These are phyloP conservation scores for Udeniomyces megalosporus DNA, from an alignment of 768 basidiomycete genomes.

Conservation along the genomic window DNA sequence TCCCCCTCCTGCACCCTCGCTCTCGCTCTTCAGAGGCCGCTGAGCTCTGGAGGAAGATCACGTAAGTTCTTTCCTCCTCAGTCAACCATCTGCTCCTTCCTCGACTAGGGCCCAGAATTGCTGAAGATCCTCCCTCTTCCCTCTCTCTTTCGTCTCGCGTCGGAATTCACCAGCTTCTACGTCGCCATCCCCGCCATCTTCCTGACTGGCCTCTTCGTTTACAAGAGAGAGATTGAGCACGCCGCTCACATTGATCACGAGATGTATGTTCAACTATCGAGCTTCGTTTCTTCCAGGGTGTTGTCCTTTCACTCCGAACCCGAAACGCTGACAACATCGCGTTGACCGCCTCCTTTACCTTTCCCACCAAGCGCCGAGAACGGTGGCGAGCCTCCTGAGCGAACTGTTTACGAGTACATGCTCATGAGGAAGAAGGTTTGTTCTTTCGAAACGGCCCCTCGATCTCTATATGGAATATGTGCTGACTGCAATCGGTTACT, in stretches of 20 bases:
- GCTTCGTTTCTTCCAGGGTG: too few species aligned
- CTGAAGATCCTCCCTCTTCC: not conserved
- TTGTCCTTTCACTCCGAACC: too few species aligned
- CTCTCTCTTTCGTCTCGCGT: not conserved
- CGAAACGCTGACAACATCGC: too few species aligned
- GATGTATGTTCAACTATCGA: conserved; percentile 2
- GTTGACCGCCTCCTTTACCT: not conserved
- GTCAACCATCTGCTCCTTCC: too few species aligned
- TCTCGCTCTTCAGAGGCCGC: conserved; percentile 6
- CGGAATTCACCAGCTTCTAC: not conserved
- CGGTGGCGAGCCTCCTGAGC: conserved; percentile 9
- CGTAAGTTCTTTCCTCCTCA: conserved; percentile 2
- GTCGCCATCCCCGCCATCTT: conserved; percentile 7
- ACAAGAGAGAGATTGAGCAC: conserved; percentile 15
- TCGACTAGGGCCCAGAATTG: too few species aligned
- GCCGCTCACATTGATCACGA: conserved; percentile 13
- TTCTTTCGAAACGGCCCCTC: not conserved
- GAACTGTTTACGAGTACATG: conserved; percentile 12
- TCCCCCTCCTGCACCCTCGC: not conserved
- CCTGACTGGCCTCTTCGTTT: not conserved
- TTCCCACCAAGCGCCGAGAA: not conserved
- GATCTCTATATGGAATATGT: too few species aligned
- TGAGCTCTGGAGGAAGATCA: conserved; percentile 16
- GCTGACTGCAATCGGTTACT: not conserved
- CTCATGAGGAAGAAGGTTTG: conserved; percentile 4